phyloP scores from a whole-genome alignment of 768 basidiomycete species.

The Lentinula sp. region DNA sequence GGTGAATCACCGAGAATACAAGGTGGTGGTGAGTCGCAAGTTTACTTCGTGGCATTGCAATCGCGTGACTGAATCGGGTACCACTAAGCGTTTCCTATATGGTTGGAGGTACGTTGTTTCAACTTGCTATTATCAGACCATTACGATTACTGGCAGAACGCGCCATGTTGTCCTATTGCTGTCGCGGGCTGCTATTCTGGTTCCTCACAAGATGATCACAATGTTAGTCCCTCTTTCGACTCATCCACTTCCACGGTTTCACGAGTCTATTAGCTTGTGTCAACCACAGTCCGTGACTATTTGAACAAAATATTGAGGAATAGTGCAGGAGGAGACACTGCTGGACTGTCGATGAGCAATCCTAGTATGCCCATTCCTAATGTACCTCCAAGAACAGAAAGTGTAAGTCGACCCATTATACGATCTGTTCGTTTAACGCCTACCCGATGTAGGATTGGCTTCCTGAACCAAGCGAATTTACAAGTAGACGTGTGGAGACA shows the following conservation, averaged over 20 bases:
- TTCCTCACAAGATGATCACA: constrained; percentile 75
- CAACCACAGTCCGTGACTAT: constrained; percentile 63
- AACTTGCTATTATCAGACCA: background rate
- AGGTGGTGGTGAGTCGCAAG: constrained; percentile 63
- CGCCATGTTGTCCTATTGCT: constrained; percentile 78
- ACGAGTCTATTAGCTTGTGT: constrained; percentile 44
- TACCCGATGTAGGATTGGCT: constrained; percentile 25
- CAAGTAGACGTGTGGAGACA: constrained; percentile 1
- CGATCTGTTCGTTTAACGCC: constrained; percentile 13
- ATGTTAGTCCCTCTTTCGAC: constrained; percentile 34
- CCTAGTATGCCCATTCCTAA: constrained; percentile 24
- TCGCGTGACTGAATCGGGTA: background rate
- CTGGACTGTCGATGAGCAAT: constrained; percentile 14
- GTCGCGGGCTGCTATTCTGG: constrained; percentile 77
- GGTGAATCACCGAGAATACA: constrained; percentile 51
- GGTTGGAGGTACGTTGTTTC: constrained; percentile 57
- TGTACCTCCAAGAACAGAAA: constrained; percentile 5
- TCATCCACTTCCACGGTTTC: background rate
- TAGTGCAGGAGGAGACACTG: constrained; percentile 19
- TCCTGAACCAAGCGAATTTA: constrained; percentile 19
- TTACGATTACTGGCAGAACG: constrained; percentile 43
- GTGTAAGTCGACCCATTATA: constrained; percentile 7
- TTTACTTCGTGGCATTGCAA: background rate
- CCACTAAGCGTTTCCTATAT: constrained; percentile 70
- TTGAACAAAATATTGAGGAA: constrained; percentile 50